Evolutionary conservation across 108 stramenopile species (phyloP), one percentile per base, ranked within the genome.

Genomic region (Cyclostephanos invisitatus): DNA sequence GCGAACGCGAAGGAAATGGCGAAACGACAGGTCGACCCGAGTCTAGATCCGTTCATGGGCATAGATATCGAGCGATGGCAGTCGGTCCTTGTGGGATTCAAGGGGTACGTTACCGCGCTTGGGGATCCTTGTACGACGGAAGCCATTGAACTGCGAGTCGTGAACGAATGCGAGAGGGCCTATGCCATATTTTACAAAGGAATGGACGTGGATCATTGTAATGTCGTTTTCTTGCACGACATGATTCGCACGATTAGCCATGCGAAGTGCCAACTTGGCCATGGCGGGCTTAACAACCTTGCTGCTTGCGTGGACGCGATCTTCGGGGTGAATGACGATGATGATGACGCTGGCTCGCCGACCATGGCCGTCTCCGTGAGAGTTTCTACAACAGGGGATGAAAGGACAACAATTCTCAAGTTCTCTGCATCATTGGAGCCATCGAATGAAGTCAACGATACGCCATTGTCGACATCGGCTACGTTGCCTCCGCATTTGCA

Each of bases 141-240:
- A 67, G 38, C 77, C 10, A 18, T 53, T 27, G 71, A 72, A 35
- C 49, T 78, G 51, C 62, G 62, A 8, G 7, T 63, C 27, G 17
- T 73, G 0, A 67, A 63, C 50, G 38, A 28, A 15, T 4, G 60
- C 27, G 78, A 79, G 15, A 38, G 62, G 59, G 78, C 38, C 0
- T 79, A 51, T 40, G 47, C 51, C 28, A 72, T 79, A 46, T 73
- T 79, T 25, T 62, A 68, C 20, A 51, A 35, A 28, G 78, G 78
- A 3, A 71, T 79, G 55, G 35, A 40, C 15, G 67, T 79, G 0
- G 44, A 70, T 20, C 78, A 79, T 54, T 79, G 78, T 36, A 79
- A 79, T 68, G 78, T 40, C 2, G 29, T 71, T 0, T 79, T 73
- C 25, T 35, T 73, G 20, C 56, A 44, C 22, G 67, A 79, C 7